Evolutionary conservation across 106 monocot genomes (phyloP).

Genomic region (Xerophyta viscosa): DNA sequence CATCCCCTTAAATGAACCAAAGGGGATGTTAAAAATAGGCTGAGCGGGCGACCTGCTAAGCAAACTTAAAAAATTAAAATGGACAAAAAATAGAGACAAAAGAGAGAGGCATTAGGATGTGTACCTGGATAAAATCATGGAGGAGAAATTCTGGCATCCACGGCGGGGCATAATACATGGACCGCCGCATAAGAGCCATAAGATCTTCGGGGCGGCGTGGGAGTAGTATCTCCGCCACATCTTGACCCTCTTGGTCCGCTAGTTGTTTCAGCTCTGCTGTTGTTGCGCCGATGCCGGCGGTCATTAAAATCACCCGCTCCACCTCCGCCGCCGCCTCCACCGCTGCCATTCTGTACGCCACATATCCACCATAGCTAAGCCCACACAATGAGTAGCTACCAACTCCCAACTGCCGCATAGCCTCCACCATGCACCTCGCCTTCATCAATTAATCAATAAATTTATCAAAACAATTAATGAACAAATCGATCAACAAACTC

Average conservation of each 20-base stretch:
- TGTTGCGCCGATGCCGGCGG: conserved; percentile 27
- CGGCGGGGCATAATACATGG: conserved; percentile 32
- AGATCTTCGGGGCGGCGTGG: conserved; percentile 44
- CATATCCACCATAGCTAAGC: conserved; percentile 61
- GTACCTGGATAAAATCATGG: conserved; percentile 52
- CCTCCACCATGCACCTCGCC: conserved; percentile 30
- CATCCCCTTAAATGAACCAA: no score
- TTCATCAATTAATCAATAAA: not conserved
- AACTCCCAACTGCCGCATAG: conserved; percentile 35
- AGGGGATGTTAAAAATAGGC: no score
- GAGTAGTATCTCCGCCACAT: conserved; percentile 44
- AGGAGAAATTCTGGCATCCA: conserved; percentile 60
- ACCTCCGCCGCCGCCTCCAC: conserved; percentile 18
- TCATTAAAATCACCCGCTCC: conserved; percentile 36
- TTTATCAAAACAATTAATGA: no score
- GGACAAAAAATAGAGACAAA: no score
- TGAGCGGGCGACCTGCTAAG: no score
- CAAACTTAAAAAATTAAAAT: no score
- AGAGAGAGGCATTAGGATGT: no score
- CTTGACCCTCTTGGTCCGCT: conserved; percentile 31
- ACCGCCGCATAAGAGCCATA: conserved; percentile 29
- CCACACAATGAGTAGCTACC: conserved; percentile 35
- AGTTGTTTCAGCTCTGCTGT: conserved; percentile 24
- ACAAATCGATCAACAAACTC: no score
- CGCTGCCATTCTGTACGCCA: conserved; percentile 55